A percentile compares a stretch with the other conserved stretches of the same genome.
Conservation (phyloP, 768 basidiomycete species). For the Boletus huronensis region DNA sequence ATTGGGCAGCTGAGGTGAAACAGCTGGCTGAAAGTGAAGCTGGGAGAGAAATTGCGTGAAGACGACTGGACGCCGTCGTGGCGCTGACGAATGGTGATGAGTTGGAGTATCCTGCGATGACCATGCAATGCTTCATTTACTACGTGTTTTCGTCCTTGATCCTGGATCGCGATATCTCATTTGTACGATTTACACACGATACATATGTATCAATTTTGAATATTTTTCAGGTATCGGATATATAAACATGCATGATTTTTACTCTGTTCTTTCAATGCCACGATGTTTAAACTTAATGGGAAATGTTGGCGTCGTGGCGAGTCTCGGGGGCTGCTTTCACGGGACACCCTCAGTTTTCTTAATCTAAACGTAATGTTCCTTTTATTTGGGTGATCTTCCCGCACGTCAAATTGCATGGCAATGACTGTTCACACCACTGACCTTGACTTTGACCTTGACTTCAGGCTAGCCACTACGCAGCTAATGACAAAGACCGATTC, state of each 20-base stretch:
- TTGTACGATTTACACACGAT: background rate
- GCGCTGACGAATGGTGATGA: background rate
- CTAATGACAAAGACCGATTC: too few relatives aligned
- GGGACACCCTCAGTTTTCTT: too few relatives aligned
- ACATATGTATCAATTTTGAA: background rate
- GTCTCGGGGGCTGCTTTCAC: too few relatives aligned
- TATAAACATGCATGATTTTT: background rate
- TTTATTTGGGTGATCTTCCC: too few relatives aligned
- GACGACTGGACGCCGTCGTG: background rate
- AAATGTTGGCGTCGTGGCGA: too few relatives aligned
- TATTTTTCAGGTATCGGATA: background rate
- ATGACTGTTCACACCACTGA: too few relatives aligned
- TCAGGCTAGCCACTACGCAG: too few relatives aligned
- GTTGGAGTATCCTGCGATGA: background rate
- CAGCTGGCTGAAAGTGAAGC: background rate
- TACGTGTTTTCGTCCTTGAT: background rate
- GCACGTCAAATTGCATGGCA: too few relatives aligned
- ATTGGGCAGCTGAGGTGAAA: conserved; percentile 17
- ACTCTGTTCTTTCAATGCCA: background rate
- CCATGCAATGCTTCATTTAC: background rate
- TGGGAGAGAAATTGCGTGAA: background rate
- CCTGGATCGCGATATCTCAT: background rate
- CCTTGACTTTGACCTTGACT: too few relatives aligned
- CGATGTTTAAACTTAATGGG: too few relatives aligned
- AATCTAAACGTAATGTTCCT: too few relatives aligned